Evolutionary conservation across 129 eudicot species (phyloP), one percentile per base, ranked within the genome.

Genomic region (Centrapalus pauciflorus): DNA sequence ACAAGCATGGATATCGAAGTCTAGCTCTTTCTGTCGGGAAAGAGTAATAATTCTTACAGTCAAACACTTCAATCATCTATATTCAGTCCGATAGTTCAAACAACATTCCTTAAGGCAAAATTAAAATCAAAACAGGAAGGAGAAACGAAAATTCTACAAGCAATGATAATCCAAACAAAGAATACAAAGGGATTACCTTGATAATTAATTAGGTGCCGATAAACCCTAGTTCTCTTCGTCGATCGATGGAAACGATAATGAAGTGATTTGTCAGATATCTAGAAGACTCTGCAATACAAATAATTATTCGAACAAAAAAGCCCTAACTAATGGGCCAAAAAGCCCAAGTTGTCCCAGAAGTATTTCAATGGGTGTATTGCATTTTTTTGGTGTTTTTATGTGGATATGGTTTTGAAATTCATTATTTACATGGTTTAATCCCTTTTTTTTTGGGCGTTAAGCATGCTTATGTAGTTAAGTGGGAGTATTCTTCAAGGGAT

Each of bases 221-320:
- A 73, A 73, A 73, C 77, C 77, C 77, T 73, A 73, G 41, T 51
- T 25, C 30, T 19, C 49, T 49, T 13, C 28, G 23, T 4, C 1
- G 64, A n/a, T 63, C 12, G 54, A 10, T 37, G 25, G 14, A n/a
- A 50, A 28, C 20, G 13, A 35, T 10, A 9, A 34, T 16, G 49
- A 37, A 16, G 28, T 3, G n/a, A n/a, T n/a, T n/a, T n/a, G 30
- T 26, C 26, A 61, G 17, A 21, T 3, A 14, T 49, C 21, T 16
- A 26, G 14, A 34, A 25, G 54, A 35, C 34, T 50, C 62, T 7
- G 9, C 23, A 0, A 21, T 11, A 27, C 48, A 25, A 17, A 61
- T 13, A 10, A 32, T 21, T 35, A 24, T 9, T 10, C 0, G 16
- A 37, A 63, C 7, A 6, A 7, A 6, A 7, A 35, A 24, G 64